phyloP scores from a whole-genome alignment of 2,329 filamentous ascomycete species.

The Claviceps fusiformis region DNA sequence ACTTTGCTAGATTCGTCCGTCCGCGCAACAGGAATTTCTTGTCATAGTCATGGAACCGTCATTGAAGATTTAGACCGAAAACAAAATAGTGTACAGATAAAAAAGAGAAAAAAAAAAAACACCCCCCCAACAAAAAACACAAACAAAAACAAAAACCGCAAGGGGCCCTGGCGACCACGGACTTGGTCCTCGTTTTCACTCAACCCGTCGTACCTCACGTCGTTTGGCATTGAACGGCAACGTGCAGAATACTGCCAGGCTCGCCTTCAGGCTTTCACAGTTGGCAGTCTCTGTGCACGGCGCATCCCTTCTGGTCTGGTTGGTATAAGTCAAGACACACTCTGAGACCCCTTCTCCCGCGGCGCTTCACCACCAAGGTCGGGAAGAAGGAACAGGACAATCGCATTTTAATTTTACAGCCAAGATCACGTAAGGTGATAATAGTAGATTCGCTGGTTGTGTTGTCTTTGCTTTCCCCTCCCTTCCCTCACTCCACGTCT shows the following conservation, averaged over 20 bases:
- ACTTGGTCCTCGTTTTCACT: not conserved
- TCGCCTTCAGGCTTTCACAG: not conserved
- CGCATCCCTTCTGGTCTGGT: not conserved
- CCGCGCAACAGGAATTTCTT: not conserved
- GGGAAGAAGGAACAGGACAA: not conserved
- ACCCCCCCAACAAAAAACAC: not conserved
- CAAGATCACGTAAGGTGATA: not conserved
- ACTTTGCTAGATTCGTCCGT: not conserved
- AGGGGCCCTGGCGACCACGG: not conserved
- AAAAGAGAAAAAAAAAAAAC: not conserved
- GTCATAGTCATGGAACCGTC: not conserved
- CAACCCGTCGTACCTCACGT: not conserved
- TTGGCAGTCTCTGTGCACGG: not conserved
- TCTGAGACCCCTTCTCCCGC: not conserved
- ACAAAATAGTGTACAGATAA: not conserved
- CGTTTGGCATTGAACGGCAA: not conserved
- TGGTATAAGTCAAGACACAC: constrained; percentile 3
- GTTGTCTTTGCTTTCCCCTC: not conserved
- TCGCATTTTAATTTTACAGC: not conserved
- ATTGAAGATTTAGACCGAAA: not conserved
- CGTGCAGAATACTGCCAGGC: not conserved
- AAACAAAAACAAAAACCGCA: not conserved
- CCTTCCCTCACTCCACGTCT: not conserved
- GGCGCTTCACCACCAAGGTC: not conserved
- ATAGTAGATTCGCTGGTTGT: not conserved